A percentile compares a stretch with the other conserved stretches of the same genome.
These are phyloP conservation scores for Hymenochaete sp. DNA, from an alignment of 1,284 basidiomycete species.

Conservation along the genomic window DNA sequence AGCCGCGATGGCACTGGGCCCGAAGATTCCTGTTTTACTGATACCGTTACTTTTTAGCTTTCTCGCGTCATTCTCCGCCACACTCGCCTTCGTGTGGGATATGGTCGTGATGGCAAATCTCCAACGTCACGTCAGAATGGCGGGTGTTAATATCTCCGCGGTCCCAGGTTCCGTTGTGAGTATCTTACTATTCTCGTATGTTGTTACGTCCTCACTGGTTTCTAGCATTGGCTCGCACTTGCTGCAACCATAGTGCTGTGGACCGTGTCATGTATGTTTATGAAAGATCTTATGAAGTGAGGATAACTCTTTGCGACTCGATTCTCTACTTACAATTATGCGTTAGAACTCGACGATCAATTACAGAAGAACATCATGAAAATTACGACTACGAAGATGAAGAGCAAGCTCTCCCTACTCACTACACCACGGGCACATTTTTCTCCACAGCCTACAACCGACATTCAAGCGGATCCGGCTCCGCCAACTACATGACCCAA, in stretches of 20 bases:
- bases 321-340: too few species aligned
- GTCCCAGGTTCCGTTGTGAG: conserved; percentile 7
- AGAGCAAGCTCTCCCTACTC: too few species aligned
- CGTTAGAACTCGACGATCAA: too few species aligned
- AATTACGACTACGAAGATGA: too few species aligned
- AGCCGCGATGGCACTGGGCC: neutral
- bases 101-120: conserved; percentile 5
- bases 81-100: conserved; percentile 9
- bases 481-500: too few species aligned
- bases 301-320: too few species aligned
- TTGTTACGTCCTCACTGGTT: neutral
- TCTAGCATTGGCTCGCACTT: conserved; percentile 6
- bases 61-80: neutral
- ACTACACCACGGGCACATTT: too few species aligned
- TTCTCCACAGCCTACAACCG: too few species aligned
- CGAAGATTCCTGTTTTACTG: conserved; percentile 9
- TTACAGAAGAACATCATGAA: too few species aligned
- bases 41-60: conserved; percentile 7
- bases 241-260: conserved; percentile 7
- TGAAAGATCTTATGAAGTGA: neutral
- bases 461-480: too few species aligned
- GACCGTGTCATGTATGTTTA: neutral
- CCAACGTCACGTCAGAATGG: conserved; percentile 2
- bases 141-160: conserved; percentile 4
- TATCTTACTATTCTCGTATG: neutral